These are phyloP conservation scores for Ascochyta fabae DNA, from an alignment of 2,329 filamentous ascomycete species.

Conservation along the genomic window DNA sequence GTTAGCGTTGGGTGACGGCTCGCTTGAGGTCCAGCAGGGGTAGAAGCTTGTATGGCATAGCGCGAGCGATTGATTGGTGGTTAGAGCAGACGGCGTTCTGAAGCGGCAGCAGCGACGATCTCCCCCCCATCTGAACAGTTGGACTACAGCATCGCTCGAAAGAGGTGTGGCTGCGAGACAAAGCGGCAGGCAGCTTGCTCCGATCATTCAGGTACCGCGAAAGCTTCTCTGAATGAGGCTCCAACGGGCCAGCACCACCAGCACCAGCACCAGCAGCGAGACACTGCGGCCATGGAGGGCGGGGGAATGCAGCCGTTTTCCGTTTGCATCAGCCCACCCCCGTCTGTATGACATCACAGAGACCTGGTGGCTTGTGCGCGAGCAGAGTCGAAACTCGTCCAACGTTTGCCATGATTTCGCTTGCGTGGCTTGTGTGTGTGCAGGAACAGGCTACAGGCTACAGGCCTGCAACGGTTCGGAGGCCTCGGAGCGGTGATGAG, in stretches of 20 bases:
- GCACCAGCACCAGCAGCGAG: neutral
- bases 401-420: constrained; percentile 3
- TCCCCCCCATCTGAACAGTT: constrained; percentile 24
- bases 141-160: constrained; percentile 25
- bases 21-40: constrained; percentile 26
- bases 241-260: neutral
- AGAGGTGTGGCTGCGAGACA: constrained; percentile 22
- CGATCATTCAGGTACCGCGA: constrained; percentile 31
- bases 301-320: constrained; percentile 13
- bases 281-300: neutral
- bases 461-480: constrained; percentile 2
- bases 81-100: constrained; percentile 32
- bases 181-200: constrained; percentile 25
- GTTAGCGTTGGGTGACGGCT: constrained; percentile 23
- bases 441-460: neutral
- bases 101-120: constrained; percentile 33
- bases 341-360: constrained; percentile 11
- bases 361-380: constrained; percentile 13
- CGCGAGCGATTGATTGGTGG: constrained; percentile 26
- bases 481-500: constrained; percentile 7
- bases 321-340: constrained; percentile 14
- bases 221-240: constrained; percentile 4
- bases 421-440: constrained; percentile 12
- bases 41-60: constrained; percentile 22
- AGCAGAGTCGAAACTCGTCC: constrained; percentile 5